These are phyloP conservation scores for Macadamia integrifolia DNA, from an alignment of 164 flowering plant genomes.

Conservation along the genomic window DNA sequence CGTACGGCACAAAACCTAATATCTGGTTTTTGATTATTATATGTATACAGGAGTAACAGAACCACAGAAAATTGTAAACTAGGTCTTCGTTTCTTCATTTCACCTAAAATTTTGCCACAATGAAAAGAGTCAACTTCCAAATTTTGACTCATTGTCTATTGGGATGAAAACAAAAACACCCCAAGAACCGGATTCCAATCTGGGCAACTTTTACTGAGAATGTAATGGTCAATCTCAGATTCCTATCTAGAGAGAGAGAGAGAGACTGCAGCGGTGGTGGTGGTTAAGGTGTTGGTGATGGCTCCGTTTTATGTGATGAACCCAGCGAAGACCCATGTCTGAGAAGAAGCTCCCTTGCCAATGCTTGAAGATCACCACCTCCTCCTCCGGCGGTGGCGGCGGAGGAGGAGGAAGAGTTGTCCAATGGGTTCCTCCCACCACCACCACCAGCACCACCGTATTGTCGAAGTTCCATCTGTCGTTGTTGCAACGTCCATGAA, in stretches of 20 bases:
- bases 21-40: too few species aligned
- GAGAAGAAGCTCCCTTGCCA: conserved; percentile 56
- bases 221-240: conserved; percentile 18
- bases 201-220: neutral
- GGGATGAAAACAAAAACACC: neutral
- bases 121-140: neutral
- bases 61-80: neutral
- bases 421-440: conserved; percentile 17
- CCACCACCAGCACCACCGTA: conserved; percentile 1
- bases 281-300: conserved; percentile 31
- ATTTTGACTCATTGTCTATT: neutral
- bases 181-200: neutral
- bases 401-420: conserved; percentile 4
- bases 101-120: neutral
- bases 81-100: neutral
- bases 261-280: neutral
- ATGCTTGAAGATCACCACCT: conserved; percentile 47
- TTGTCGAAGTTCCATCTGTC: conserved; percentile 27
- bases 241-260: conserved; percentile 18
- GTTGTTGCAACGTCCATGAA: conserved; percentile 37
- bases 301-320: conserved; percentile 23
- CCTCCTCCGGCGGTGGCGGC: neutral
- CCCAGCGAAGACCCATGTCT: conserved; percentile 37
- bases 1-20: too few species aligned
- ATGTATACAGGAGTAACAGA: too few species aligned